These are phyloP conservation scores for Kregervanrija fluxuum DNA, from an alignment of 805 yeast genomes.

Conservation along the genomic window DNA sequence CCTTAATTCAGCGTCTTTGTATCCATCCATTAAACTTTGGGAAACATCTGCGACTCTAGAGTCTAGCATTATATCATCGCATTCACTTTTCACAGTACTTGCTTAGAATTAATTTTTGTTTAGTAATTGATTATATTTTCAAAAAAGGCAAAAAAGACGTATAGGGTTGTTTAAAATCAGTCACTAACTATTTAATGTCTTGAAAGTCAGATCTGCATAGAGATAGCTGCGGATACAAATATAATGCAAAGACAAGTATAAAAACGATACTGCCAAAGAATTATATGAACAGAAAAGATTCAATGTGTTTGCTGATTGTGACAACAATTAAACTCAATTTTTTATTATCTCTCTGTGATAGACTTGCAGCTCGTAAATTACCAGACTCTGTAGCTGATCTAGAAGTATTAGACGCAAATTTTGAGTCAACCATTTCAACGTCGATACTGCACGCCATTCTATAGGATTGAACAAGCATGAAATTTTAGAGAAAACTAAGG, in stretches of 20 bases:
- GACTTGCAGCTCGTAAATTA: conserved; percentile 47
- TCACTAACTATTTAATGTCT: too few relatives aligned
- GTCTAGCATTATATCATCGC: conserved; percentile 41
- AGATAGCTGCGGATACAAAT: too few relatives aligned
- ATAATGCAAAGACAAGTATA: too few relatives aligned
- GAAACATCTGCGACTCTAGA: conserved; percentile 38
- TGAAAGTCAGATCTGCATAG: conserved; percentile 73
- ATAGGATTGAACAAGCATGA: conserved; percentile 96
- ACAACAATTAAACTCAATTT: conserved; percentile 81
- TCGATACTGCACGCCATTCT: conserved; percentile 58
- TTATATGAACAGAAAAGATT: conserved; percentile 90
- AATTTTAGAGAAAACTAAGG: too few relatives aligned
- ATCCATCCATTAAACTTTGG: conserved; percentile 34
- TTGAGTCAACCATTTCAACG: conserved; percentile 75
- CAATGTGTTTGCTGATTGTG: conserved; percentile 78
- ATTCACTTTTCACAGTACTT: conserved; percentile 50
- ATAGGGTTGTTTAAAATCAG: conserved; percentile 73
- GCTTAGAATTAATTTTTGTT: conserved; percentile 78
- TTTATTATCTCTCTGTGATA: conserved; percentile 74
- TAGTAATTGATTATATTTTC: conserved; percentile 66
- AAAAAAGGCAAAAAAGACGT: conserved; percentile 65
- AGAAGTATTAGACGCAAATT: conserved; percentile 83
- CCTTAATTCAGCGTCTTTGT: conserved; percentile 16
- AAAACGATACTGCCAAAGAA: conserved; percentile 78
- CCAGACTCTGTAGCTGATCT: conserved; percentile 63